Evolutionary conservation across 2,329 filamentous ascomycete genomes (phyloP).

Genomic region (Hirsutella thompsonii): DNA sequence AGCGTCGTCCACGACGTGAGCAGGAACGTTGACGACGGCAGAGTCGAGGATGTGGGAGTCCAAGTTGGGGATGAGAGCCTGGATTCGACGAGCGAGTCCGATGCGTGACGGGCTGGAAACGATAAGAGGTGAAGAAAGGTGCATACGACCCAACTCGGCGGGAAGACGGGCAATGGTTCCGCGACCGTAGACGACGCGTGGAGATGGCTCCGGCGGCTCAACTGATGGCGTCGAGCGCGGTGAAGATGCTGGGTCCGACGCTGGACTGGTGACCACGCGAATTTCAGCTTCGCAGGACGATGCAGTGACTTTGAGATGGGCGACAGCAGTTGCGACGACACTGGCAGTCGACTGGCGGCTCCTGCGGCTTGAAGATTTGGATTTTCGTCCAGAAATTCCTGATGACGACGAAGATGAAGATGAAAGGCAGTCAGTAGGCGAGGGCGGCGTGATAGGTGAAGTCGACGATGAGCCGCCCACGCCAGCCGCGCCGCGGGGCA

Average conservation of each 20-base stretch:
- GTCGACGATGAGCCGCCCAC: background rate
- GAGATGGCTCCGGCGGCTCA: slow-evolving; percentile 7
- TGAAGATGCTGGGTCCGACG: background rate
- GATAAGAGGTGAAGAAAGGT: slow-evolving; percentile 20
- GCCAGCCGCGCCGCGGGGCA: background rate
- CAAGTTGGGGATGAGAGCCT: slow-evolving; percentile 19
- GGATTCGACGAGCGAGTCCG: slow-evolving; percentile 19
- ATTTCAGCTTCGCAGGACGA: too few species aligned
- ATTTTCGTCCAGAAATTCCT: background rate
- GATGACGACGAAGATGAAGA: background rate
- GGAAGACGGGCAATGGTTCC: slow-evolving; percentile 19
- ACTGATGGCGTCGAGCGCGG: background rate
- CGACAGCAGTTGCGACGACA: too few species aligned
- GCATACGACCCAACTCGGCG: slow-evolving; percentile 18
- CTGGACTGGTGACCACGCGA: background rate
- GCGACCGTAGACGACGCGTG: slow-evolving; percentile 21
- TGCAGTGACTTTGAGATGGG: too few species aligned
- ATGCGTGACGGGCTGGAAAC: slow-evolving; percentile 24
- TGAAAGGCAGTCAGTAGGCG: background rate
- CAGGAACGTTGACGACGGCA: slow-evolving; percentile 14
- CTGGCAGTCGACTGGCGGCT: too few species aligned
- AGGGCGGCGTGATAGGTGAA: background rate
- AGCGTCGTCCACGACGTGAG: slow-evolving; percentile 14
- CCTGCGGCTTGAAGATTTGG: too few species aligned
- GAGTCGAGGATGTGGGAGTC: slow-evolving; percentile 20